Evolutionary conservation across 1,139 yeast genomes (phyloP), one percentile per base, ranked within the genome.

Genomic region (Debaryomyces robertsiae): DNA sequence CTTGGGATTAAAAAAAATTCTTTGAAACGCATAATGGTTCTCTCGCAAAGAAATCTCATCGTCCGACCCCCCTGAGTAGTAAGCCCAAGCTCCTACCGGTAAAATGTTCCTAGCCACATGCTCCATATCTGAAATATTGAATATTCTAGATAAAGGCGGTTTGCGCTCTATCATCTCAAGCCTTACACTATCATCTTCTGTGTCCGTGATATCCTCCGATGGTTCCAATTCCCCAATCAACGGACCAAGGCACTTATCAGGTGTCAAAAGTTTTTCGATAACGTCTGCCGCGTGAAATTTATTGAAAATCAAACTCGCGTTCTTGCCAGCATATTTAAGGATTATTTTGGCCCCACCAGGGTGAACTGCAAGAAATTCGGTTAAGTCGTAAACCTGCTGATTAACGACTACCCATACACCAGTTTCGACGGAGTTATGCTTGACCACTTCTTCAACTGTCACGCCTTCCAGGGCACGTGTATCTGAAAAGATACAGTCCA

Each of bases 61-160:
- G 57, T 88, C 95, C n/a, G 93, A 74, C 10, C 90, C 96, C 23
- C 89, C 81, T 2, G 91, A 82, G 60, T 86, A 89, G 62, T 89
- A 89, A 6, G 89, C 89, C 89, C 95, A 84, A 0, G 90, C 94
- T 13, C 80, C 75, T 40, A 76, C 77, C 24, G 84, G 72, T 63
- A 88, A 65, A 33, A 84, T 81, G 45, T 77, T 73, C 38, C 84
- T 75, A 1, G 96, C 95, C 33, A 89, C 77, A 48, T 75, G 74
- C 58, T 89, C 96, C 52, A 89, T 87, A 57, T 86, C 94, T 11
- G 57, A 50, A 25, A 65, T 39, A 28, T 60, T 63, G 41, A 60
- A 61, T 25, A 65, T 58, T 23, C 54, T 49, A 10, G 54, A 45
- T 10, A 67, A 41, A 2, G 63, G 54, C 3, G 74, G 74, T 27